These are phyloP conservation scores for Diutina siamensis DNA, from an alignment of 1,139 yeast genomes.

Conservation along the genomic window DNA sequence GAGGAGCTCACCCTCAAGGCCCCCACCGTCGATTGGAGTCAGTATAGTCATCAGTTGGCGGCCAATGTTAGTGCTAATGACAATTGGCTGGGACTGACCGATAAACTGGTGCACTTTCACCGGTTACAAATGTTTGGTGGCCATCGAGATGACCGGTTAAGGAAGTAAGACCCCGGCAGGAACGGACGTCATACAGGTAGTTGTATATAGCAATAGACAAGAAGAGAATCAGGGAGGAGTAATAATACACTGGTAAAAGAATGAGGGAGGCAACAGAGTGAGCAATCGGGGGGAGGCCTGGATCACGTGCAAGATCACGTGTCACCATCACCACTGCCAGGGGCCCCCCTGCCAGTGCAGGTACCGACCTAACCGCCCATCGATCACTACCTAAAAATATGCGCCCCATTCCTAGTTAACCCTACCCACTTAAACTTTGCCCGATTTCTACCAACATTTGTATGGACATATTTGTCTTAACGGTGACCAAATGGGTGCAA, in stretches of 20 bases:
- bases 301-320: too few species aligned
- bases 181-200: not conserved
- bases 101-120: conserved; percentile 10
- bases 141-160: too few species aligned
- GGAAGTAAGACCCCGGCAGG: too few species aligned
- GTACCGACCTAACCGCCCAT: not conserved
- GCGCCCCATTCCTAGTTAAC: not conserved
- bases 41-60: conserved; percentile 16
- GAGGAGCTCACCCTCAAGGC: conserved; percentile 24
- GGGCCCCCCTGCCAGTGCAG: not conserved
- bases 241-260: not conserved
- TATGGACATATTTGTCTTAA: not conserved
- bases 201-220: not conserved
- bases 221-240: not conserved
- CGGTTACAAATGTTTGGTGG: conserved; percentile 9
- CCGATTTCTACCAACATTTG: not conserved
- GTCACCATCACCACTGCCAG: not conserved
- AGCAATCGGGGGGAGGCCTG: too few species aligned
- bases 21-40: conserved; percentile 27
- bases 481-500: not conserved
- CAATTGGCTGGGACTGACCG: conserved; percentile 14
- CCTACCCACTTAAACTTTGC: not conserved
- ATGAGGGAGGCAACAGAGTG: too few species aligned
- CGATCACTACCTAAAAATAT: not conserved
- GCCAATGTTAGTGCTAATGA: conserved; percentile 19